Evolutionary conservation across 306 rosid species (phyloP), one percentile per base, ranked within the genome.

Genomic region (Oemleria cerasiformis): DNA sequence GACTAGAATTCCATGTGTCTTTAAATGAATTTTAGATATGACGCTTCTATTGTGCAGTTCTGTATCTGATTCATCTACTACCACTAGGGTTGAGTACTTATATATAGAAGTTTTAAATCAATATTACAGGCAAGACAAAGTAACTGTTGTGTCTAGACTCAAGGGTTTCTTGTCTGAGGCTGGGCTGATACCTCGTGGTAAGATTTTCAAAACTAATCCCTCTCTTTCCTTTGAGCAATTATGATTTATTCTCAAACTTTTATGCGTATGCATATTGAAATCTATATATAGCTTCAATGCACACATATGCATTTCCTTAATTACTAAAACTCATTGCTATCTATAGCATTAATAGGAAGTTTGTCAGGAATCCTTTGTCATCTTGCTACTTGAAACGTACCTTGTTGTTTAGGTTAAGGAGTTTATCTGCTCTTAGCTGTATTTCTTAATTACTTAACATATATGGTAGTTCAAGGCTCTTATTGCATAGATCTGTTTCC

Each of bases 71-170:
- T 2, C 36, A 34, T 30, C 23, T 59, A 59, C 64, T 59, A 34
- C 0, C 56, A 13, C 53, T 9, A 6, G 67, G 39, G 44, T 43
- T n/a, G 58, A 42, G 50, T 69, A 44, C 42, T 80, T 44, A 61
- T 34, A 8, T 58, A 25, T 58, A 23, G 38, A 68, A 73, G 57
- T 79, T 60, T 34, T 63, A 30, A 59, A 71, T 39, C 41, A 45
- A 34, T 64, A 50, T 77, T 67, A 40, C 88, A 94, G 98, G 98
- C 94, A 75, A 83, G 83, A 45, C 96, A 91, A 80, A 85, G 78
- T 61, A 23, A 87, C 86, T 6, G 83, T 86, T 54, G 74, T 94
- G 66, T 86, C 88, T 63, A 83, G 96, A 85, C 86, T 89, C 72
- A 80, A 82, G 76, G 72, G 69, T 75, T 84, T 72, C 53, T 68